Conservation (phyloP, 2,329 filamentous ascomycete species). For the Orbilia ellipsospora region DNA sequence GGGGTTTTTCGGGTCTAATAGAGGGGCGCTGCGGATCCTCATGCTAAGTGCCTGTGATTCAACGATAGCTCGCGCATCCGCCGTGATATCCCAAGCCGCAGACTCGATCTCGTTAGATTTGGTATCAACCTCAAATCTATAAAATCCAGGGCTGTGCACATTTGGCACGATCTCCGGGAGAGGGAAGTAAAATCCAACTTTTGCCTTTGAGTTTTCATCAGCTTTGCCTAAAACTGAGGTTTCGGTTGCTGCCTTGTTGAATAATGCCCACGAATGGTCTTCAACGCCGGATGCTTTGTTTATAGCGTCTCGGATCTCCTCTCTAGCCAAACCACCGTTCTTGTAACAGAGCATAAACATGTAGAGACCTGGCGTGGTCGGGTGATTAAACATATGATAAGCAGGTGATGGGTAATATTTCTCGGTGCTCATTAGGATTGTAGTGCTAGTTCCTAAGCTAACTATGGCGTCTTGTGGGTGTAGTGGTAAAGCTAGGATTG, state of each 20-base stretch:
- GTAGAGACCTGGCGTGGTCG: slow-evolving; percentile 87
- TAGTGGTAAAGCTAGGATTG: slow-evolving; percentile 89
- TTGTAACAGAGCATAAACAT: slow-evolving; percentile 99
- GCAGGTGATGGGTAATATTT: slow-evolving; percentile 87
- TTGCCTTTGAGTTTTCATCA: slow-evolving; percentile 70
- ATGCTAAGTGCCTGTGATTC: slow-evolving; percentile 96
- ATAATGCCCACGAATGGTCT: slow-evolving; percentile 76
- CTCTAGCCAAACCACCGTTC: slow-evolving; percentile 92
- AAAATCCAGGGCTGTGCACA: slow-evolving; percentile 79
- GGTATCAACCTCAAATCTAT: slow-evolving; percentile 76
- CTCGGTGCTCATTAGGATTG: slow-evolving; percentile 97
- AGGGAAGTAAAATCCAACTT: slow-evolving; percentile 93
- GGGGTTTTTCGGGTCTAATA: slow-evolving; percentile 63
- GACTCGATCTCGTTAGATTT: slow-evolving; percentile 67
- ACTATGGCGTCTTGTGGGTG: slow-evolving; percentile 92
- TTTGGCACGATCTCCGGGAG: slow-evolving; percentile 96
- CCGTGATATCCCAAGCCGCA: slow-evolving; percentile 68
- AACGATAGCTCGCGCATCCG: slow-evolving; percentile 86
- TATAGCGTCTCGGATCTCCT: slow-evolving; percentile 85
- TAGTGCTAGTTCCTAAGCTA: slow-evolving; percentile 92
- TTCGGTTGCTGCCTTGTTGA: slow-evolving; percentile 77
- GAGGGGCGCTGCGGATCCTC: slow-evolving; percentile 75
- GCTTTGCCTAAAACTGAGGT: slow-evolving; percentile 75
- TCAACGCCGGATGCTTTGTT: slow-evolving; percentile 67
- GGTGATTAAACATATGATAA: slow-evolving; percentile 99